Conservation (phyloP, 768 basidiomycete species). For the Lyophyllum decastes region DNA sequence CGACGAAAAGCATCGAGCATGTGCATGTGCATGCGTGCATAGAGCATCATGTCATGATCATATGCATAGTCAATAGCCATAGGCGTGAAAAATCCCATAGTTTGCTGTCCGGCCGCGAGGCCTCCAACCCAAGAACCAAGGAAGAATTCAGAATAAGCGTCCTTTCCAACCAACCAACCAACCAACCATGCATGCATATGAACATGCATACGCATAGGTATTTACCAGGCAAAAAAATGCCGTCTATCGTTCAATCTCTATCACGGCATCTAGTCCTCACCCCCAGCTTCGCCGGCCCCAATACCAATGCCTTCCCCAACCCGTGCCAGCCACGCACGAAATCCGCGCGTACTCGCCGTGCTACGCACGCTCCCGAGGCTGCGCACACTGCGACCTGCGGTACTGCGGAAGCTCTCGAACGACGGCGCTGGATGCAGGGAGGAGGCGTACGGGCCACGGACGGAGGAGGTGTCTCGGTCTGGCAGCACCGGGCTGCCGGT, state of each 20-base stretch:
- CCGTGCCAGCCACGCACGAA: conserved; percentile 43
- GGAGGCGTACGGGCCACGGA: neutral
- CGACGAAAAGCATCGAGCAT: neutral
- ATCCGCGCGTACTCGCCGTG: conserved; percentile 36
- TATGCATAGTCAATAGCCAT: neutral
- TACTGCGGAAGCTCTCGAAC: conserved; percentile 49
- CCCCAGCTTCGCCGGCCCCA: conserved; percentile 5
- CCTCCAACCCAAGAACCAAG: neutral
- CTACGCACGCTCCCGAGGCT: conserved; percentile 46
- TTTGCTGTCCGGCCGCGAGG: neutral
- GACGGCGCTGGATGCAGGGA: conserved; percentile 40
- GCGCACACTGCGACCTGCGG: conserved; percentile 41
- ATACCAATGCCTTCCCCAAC: conserved; percentile 25
- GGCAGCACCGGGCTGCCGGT: conserved; percentile 1
- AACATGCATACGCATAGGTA: neutral
- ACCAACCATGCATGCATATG: neutral
- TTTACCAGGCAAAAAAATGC: neutral
- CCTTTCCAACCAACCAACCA: neutral
- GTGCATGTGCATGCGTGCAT: neutral
- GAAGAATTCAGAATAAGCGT: neutral
- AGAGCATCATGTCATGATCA: neutral
- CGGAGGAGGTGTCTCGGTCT: neutral
- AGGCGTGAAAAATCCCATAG: neutral
- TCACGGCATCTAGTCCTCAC: neutral
- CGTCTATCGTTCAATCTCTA: neutral